Evolutionary conservation across 768 basidiomycete genomes (phyloP).

Genomic region (Phallus indusiatus): DNA sequence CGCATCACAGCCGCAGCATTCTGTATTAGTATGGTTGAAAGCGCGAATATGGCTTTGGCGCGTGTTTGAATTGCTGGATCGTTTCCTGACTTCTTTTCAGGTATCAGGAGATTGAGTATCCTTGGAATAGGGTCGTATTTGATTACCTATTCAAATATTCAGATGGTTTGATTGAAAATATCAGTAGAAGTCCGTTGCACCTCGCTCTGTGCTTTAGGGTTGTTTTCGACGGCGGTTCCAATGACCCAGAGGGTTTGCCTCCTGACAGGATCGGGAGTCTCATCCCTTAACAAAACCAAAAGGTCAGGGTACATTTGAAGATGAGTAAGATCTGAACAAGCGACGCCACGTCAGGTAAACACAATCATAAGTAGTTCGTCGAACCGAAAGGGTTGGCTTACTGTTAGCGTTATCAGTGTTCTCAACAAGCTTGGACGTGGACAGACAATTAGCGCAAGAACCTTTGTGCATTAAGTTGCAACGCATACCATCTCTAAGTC

Average conservation of each 20-base stretch:
- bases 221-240: slow-evolving; percentile 86
- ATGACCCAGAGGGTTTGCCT: slow-evolving; percentile 73
- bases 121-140: slow-evolving; percentile 48
- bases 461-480: neutral
- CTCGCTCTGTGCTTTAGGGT: slow-evolving; percentile 59
- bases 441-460: neutral
- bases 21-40: slow-evolving; percentile 74
- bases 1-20: slow-evolving; percentile 53
- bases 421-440: slow-evolving; percentile 55
- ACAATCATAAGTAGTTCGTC: too few relatives aligned
- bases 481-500: slow-evolving; percentile 74
- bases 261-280: slow-evolving; percentile 45
- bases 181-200: slow-evolving; percentile 9
- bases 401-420: slow-evolving; percentile 88
- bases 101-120: slow-evolving; percentile 38
- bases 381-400: slow-evolving; percentile 20
- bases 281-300: too few relatives aligned
- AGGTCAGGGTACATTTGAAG: too few relatives aligned
- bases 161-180: neutral
- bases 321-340: neutral
- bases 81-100: slow-evolving; percentile 18
- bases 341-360: neutral
- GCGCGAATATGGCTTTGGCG: slow-evolving; percentile 72
- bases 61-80: slow-evolving; percentile 26
- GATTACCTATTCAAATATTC: neutral